Evolutionary conservation across 805 yeast species (phyloP), one percentile per base, ranked within the genome.

Genomic region (Yamadazyma insecticola): DNA sequence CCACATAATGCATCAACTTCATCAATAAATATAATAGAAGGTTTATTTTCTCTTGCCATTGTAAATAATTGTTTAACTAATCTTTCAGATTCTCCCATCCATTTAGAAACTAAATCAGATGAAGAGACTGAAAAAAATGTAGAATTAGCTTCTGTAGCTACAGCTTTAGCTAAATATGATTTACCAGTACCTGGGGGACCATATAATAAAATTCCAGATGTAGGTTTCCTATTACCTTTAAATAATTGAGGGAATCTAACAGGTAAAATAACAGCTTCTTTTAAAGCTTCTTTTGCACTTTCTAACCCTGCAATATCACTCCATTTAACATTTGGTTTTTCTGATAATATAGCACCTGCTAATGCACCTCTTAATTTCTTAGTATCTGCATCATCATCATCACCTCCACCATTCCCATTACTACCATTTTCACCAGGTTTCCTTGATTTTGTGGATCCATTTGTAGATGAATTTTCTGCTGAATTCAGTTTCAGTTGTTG

Each of bases 51-150:
- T 43, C 98, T 72, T 4, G 98, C 98, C 95, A 90, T 86, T 20
- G 81, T 74, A 60, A 92, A 92, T 41, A 92, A 70, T 53, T 92
- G 97, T 57, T 90, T 92, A 16, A 92, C 97, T 35, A 92, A 74
- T 58, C 97, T 78, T 59, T 92, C 98, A 16, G 94, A 81, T 57
- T 92, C 98, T 48, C 98, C 98, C 97, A 90, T 90, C 98, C 98
- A 92, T 58, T 92, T 92, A 44, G 95, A 82, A 3, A 92, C 97
- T 48, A 92, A 72, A 57, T 92, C 98, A 10, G 95, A 84, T 0
- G 96, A 87, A n/a, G 95, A 82, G 1, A 92, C 95, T 2, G 96
- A 84, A 60, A 92, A 92, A 48, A 92, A 92, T 0, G 98, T 92
- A 0, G 97, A 86, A 55, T 90, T 88, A 29, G 97, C 96, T 50